These are phyloP conservation scores for Starmerella asiatica DNA, from an alignment of 805 yeast genomes.

Conservation along the genomic window DNA sequence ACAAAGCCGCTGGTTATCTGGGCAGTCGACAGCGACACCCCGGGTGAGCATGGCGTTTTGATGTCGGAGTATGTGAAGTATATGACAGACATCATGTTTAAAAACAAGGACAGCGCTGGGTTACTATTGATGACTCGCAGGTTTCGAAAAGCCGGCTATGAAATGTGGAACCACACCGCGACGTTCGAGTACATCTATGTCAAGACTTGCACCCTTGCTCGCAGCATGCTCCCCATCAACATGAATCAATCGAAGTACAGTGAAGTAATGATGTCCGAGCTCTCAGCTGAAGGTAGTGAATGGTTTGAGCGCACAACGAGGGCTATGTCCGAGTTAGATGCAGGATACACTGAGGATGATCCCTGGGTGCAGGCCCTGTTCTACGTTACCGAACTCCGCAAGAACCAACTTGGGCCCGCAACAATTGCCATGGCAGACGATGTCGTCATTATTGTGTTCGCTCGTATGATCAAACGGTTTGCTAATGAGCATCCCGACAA, in stretches of 20 bases:
- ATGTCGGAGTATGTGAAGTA: constrained; percentile 55
- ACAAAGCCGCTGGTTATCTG: constrained; percentile 69
- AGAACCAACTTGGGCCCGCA: constrained; percentile 6
- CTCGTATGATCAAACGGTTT: constrained; percentile 2
- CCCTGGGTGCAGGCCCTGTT: constrained; percentile 9
- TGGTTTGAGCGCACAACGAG: constrained; percentile 16
- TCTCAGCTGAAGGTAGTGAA: constrained; percentile 32
- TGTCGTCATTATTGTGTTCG: constrained; percentile 7
- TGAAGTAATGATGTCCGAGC: constrained; percentile 37
- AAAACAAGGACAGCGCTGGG: constrained; percentile 43
- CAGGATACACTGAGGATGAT: neutral
- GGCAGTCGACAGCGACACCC: constrained; percentile 84
- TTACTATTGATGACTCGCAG: constrained; percentile 53
- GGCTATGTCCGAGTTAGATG: constrained; percentile 1
- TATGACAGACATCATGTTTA: constrained; percentile 42
- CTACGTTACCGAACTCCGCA: constrained; percentile 12
- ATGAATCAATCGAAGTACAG: constrained; percentile 31
- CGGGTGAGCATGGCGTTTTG: constrained; percentile 84
- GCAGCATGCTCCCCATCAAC: constrained; percentile 32
- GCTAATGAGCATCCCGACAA: neutral
- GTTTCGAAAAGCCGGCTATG: constrained; percentile 62
- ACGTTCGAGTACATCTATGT: constrained; percentile 56
- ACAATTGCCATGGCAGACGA: constrained; percentile 16
- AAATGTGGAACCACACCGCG: constrained; percentile 50
- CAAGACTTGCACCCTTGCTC: constrained; percentile 38